These are phyloP conservation scores for Rhamnella rubrinervis DNA, from an alignment of 331 rosid genomes.

Conservation along the genomic window DNA sequence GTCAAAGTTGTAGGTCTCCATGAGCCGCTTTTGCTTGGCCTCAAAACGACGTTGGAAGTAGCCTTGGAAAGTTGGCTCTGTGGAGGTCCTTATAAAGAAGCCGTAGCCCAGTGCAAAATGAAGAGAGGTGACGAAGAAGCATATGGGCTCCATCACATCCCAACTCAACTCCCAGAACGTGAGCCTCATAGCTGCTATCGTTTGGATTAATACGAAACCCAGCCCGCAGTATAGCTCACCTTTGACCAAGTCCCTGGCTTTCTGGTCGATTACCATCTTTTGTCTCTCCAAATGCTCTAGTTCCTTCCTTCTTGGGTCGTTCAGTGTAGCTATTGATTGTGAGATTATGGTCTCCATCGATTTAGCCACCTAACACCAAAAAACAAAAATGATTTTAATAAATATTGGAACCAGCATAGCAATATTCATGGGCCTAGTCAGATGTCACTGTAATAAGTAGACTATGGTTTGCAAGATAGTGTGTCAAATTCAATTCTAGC, in stretches of 20 bases:
- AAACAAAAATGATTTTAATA: background rate
- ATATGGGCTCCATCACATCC: slow-evolving; percentile 99
- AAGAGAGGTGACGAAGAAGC: slow-evolving; percentile 67
- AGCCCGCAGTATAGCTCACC: slow-evolving; percentile 66
- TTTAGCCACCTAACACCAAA: slow-evolving; percentile 52
- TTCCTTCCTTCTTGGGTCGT: slow-evolving; percentile 61
- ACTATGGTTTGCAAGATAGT: too few relatives aligned
- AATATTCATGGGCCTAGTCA: too few relatives aligned
- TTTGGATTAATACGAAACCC: slow-evolving; percentile 50
- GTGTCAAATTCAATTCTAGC: too few relatives aligned
- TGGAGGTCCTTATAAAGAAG: slow-evolving; percentile 66
- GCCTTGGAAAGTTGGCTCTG: slow-evolving; percentile 74
- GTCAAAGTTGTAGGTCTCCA: slow-evolving; percentile 54
- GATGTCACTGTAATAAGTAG: too few relatives aligned
- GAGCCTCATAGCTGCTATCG: slow-evolving; percentile 70
- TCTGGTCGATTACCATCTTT: slow-evolving; percentile 47
- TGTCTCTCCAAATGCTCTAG: slow-evolving; percentile 52
- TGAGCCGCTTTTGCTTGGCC: slow-evolving; percentile 53
- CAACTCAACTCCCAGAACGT: slow-evolving; percentile 93
- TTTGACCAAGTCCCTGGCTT: slow-evolving; percentile 51
- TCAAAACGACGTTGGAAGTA: slow-evolving; percentile 52
- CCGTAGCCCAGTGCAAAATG: slow-evolving; percentile 55
- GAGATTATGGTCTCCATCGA: slow-evolving; percentile 56
- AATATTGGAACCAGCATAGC: background rate
- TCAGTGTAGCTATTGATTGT: slow-evolving; percentile 42